These are phyloP conservation scores for Proliferodiscus dingleyae DNA, from an alignment of 2,329 filamentous ascomycete genomes.

Conservation along the genomic window DNA sequence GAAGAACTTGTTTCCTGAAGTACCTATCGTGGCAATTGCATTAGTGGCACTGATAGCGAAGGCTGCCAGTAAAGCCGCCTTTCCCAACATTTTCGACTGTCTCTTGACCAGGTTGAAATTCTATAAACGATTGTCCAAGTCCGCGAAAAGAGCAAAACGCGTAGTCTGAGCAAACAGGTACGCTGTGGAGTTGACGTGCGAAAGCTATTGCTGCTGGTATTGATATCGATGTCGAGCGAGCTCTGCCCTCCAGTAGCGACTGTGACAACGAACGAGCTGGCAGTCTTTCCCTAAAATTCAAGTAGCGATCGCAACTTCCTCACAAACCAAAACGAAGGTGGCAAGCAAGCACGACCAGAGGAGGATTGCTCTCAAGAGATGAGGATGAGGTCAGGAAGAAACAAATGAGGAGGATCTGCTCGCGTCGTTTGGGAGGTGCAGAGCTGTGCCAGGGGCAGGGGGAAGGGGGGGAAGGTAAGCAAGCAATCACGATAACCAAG, in stretches of 20 bases:
- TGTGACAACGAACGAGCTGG: constrained; percentile 3
- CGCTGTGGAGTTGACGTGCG: constrained; percentile 2
- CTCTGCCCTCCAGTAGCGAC: constrained; percentile 1
- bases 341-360: too few species aligned
- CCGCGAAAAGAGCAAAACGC: not conserved
- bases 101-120: constrained; percentile 13
- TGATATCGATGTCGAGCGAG: too few species aligned
- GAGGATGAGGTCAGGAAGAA: constrained; percentile 2
- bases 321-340: not conserved
- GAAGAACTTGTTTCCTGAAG: constrained; percentile 80
- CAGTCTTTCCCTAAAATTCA: too few species aligned
- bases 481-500: not conserved
- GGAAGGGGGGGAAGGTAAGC: too few species aligned
- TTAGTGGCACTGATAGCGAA: constrained; percentile 22
- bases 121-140: constrained; percentile 6
- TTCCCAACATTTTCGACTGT: constrained; percentile 22
- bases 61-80: constrained; percentile 22
- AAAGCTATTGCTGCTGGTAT: too few species aligned
- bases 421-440: too few species aligned
- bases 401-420: not conserved
- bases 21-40: constrained; percentile 45
- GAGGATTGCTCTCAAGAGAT: not conserved
- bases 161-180: not conserved
- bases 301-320: not conserved
- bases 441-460: not conserved